Base-by-base conservation (phyloP, 306 rosid genomes). In the Begonia masoniana region DNA sequence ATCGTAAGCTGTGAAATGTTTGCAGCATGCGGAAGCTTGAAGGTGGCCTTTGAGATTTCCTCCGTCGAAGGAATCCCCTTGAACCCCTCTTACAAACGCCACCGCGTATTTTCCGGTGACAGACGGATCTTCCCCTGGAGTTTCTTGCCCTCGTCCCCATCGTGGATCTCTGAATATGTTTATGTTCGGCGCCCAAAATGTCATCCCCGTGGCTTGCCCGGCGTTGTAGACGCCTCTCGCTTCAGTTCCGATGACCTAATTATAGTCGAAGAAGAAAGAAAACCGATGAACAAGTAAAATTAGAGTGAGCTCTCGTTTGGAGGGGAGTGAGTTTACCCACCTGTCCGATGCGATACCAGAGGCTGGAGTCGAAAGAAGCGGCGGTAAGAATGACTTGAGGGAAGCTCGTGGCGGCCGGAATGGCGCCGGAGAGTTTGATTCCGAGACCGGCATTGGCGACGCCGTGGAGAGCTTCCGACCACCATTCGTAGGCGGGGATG, bases 81-180 rank as follows among this genome's bases (percentile, higher is more conserved):
- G 94, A 63, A 91, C 12, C 3, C 99, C 99, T 59, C 94, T 79
- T 13, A 91, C 96, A 57, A 45, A 91, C 1, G 92, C 73, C 61
- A 75, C 79, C 0, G 96, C 78, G 43, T 83, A 91, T 19, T 59
- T 70, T 0, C 92, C 80, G 3, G 79, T 58, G 14, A 86, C 24
- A 56, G 66, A 3, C 12, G 99, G 99, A 41, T 91, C 99, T 70
- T 91, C 99, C 10, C 99, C 99, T 2, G 96, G 81, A 4, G 99
- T 91, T 55, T 91, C 99, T 64, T 91, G 96, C 12, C 99, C 99
- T 69, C 99, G 75, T 0, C 99, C 96, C 99, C 96, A 91, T 64
- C 99, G 69, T 1, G 96, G 99, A 41, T 91, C 99, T 52, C 99
- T 86, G 41, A 78, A 91, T 12, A 91, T 79, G 75, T 91, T 91